Evolutionary conservation across 106 monocot species (phyloP).

Genomic region (Acorus calamus): DNA sequence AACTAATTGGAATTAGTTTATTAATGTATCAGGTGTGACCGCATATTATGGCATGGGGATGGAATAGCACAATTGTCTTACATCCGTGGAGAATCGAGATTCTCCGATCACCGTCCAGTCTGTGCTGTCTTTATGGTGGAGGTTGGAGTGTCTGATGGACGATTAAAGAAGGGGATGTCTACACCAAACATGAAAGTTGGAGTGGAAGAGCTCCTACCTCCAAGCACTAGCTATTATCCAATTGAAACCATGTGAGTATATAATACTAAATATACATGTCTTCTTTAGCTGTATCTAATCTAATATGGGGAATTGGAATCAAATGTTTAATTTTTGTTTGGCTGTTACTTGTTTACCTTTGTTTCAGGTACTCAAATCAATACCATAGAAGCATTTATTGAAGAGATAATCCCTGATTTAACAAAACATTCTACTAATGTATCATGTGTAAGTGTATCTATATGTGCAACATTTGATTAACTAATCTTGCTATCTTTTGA

Average conservation of each 20-base stretch:
- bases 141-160: slow-evolving; percentile 27
- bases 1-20: too few species aligned
- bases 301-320: too few species aligned
- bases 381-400: too few species aligned
- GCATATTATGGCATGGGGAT: slow-evolving; percentile 75
- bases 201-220: slow-evolving; percentile 50
- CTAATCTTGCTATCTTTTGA: too few species aligned
- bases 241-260: not conserved
- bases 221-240: slow-evolving; percentile 8
- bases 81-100: slow-evolving; percentile 56
- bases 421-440: too few species aligned
- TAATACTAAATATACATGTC: not conserved
- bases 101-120: slow-evolving; percentile 82
- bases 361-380: too few species aligned
- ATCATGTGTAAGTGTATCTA: too few species aligned
- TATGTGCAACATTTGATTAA: too few species aligned
- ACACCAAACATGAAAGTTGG: slow-evolving; percentile 45
- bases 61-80: slow-evolving; percentile 62
- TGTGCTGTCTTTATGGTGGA: slow-evolving; percentile 52
- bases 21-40: slow-evolving; percentile 51
- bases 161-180: slow-evolving; percentile 21
- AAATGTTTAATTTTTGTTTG: too few species aligned
- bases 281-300: not conserved
- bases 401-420: too few species aligned
- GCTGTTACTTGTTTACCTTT: too few species aligned